These are phyloP conservation scores for Epichloe amarillans DNA, from an alignment of 2,329 filamentous ascomycete genomes.

Conservation along the genomic window DNA sequence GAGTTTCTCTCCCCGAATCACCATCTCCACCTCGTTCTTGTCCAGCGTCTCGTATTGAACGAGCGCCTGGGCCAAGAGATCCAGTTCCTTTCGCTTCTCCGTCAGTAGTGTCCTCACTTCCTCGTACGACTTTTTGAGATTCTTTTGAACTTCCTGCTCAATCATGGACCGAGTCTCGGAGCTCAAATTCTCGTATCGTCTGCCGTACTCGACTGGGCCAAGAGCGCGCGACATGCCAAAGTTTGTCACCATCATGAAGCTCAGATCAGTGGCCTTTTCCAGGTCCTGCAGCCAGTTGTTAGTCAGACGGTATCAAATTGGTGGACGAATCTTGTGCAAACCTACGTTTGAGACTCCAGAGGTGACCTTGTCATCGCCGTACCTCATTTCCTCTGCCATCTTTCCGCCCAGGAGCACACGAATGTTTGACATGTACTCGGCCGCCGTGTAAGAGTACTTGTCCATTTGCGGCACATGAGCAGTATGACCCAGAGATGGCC, in stretches of 20 bases:
- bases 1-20: conserved; percentile 76
- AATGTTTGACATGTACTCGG: conserved; percentile 68
- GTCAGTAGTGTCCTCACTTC: conserved; percentile 61
- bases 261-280: conserved; percentile 63
- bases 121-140: conserved; percentile 68
- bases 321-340: conserved; percentile 7
- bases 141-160: conserved; percentile 73
- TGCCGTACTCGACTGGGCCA: conserved; percentile 78
- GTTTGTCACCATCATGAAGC: conserved; percentile 76
- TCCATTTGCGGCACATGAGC: conserved; percentile 83
- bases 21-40: conserved; percentile 78
- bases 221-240: conserved; percentile 82
- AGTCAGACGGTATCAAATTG: conserved; percentile 6
- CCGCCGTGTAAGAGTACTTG: conserved; percentile 77
- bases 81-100: conserved; percentile 69
- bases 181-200: conserved; percentile 69
- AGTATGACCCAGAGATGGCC: conserved; percentile 74
- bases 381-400: conserved; percentile 82
- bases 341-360: conserved; percentile 70
- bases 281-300: conserved; percentile 52
- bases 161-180: conserved; percentile 77
- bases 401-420: conserved; percentile 76
- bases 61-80: conserved; percentile 75
- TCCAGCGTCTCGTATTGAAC: conserved; percentile 90
- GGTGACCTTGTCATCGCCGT: conserved; percentile 81